Conservation (phyloP, 768 basidiomycete species). For the Thelephora aurantiotincta region DNA sequence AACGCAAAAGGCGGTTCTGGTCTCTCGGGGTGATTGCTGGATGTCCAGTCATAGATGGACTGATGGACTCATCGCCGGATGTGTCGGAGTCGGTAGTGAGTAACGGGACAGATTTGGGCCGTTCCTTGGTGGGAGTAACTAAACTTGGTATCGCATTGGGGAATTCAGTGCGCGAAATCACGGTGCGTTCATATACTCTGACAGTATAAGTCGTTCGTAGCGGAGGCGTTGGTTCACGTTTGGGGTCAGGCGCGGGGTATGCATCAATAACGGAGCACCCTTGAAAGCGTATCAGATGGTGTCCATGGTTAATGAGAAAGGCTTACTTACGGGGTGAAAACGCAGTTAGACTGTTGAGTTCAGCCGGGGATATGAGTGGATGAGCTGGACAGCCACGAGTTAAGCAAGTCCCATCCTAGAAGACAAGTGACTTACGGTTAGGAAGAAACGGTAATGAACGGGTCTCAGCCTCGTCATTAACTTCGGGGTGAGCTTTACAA, state of each 20-base stretch:
- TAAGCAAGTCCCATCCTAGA: not conserved
- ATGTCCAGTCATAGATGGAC: constrained; percentile 12
- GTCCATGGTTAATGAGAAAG: too few species aligned
- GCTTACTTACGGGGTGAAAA: too few species aligned
- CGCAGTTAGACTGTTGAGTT: constrained; percentile 4
- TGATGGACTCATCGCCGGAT: constrained; percentile 8
- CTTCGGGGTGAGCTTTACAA: constrained; percentile 21
- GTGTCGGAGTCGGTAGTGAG: constrained; percentile 12
- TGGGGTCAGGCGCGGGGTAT: constrained; percentile 6
- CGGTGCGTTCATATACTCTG: constrained; percentile 50
- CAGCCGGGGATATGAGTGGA: constrained; percentile 45
- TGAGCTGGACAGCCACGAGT: constrained; percentile 21
- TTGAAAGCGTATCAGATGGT: too few species aligned
- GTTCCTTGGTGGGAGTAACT: constrained; percentile 13
- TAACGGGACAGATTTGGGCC: constrained; percentile 13
- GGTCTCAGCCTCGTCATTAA: not conserved
- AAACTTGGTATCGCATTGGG: constrained; percentile 39
- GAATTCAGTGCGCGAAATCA: constrained; percentile 49
- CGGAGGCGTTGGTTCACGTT: constrained; percentile 35
- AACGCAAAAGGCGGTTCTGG: constrained; percentile 35
- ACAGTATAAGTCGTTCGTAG: constrained; percentile 55
- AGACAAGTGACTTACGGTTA: not conserved
- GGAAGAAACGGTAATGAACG: constrained; percentile 3
- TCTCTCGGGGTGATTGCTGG: constrained; percentile 28
- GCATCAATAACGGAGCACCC: too few species aligned